A percentile compares a stretch with the other conserved stretches of the same genome.
These are phyloP conservation scores for Pythium periplocum DNA, from an alignment of 352 stramenopile species.

Conservation along the genomic window DNA sequence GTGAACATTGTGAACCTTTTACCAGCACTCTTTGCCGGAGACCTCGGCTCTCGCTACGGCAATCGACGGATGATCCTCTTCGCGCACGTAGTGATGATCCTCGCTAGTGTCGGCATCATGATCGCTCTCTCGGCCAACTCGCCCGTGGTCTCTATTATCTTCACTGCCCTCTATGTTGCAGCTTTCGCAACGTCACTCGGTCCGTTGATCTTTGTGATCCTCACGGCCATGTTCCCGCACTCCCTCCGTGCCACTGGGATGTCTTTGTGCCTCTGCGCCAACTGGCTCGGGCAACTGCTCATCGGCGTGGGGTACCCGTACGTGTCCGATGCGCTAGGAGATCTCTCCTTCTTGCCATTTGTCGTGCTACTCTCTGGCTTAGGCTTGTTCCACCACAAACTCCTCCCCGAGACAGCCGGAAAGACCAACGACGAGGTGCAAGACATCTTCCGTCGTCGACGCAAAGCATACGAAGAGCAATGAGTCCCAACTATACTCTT, in stretches of 20 bases:
- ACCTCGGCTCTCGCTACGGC: slow-evolving; percentile 32
- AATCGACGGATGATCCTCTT: slow-evolving; percentile 46
- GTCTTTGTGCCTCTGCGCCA: slow-evolving; percentile 42
- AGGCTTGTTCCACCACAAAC: slow-evolving; percentile 32
- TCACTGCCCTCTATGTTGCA: slow-evolving; percentile 41
- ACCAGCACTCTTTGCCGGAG: slow-evolving; percentile 33
- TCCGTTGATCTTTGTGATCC: slow-evolving; percentile 46
- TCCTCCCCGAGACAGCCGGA: slow-evolving; percentile 50
- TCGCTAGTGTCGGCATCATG: slow-evolving; percentile 41
- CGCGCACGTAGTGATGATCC: slow-evolving; percentile 45
- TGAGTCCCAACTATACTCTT: too few relatives aligned
- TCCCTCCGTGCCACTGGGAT: slow-evolving; percentile 36
- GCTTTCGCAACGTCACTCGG: slow-evolving; percentile 43
- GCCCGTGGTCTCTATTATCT: slow-evolving; percentile 37
- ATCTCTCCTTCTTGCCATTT: slow-evolving; percentile 47
- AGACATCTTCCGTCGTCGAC: too few relatives aligned
- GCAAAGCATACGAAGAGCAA: too few relatives aligned
- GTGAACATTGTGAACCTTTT: slow-evolving; percentile 38
- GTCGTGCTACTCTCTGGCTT: slow-evolving; percentile 28
- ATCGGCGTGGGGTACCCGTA: slow-evolving; percentile 56
- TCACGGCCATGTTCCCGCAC: slow-evolving; percentile 49
- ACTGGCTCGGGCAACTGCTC: slow-evolving; percentile 48
- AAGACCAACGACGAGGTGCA: slow-evolving; percentile 21
- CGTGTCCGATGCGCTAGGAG: slow-evolving; percentile 23
- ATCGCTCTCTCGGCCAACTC: slow-evolving; percentile 24